phyloP scores from a whole-genome alignment of 345 rosid species.

The Erucastrum elatum region DNA sequence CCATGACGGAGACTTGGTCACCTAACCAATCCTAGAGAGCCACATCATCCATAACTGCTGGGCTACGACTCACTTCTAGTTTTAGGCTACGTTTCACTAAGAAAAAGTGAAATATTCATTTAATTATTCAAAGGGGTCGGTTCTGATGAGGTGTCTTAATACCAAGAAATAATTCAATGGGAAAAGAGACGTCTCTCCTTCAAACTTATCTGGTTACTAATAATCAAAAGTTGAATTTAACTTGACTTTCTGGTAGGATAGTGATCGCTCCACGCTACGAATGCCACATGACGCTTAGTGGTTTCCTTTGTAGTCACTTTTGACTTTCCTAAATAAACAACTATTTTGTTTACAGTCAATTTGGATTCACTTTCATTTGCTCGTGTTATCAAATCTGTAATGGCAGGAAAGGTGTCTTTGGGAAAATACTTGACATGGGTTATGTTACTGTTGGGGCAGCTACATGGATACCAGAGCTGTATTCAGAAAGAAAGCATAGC shows the following conservation, averaged over 20 bases:
- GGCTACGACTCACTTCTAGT: neutral
- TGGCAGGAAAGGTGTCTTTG: neutral
- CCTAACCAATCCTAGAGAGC: neutral
- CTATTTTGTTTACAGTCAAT: neutral
- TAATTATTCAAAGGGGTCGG: neutral
- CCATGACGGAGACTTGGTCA: neutral
- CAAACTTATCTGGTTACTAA: neutral
- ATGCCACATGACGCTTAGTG: neutral
- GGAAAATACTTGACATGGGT: neutral
- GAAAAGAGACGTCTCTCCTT: neutral
- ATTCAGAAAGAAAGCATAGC: neutral
- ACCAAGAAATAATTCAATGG: neutral
- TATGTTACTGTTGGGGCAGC: neutral
- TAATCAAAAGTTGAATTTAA: neutral
- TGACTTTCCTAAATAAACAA: neutral
- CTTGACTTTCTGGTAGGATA: neutral
- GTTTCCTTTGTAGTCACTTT: neutral
- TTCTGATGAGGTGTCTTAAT: neutral
- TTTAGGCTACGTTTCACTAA: neutral
- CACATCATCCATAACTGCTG: neutral
- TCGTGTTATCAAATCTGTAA: neutral
- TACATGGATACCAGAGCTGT: neutral
- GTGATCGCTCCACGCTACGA: neutral
- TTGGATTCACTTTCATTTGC: neutral
- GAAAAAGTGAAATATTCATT: neutral